These are phyloP conservation scores for Venturia oleaginea DNA, from an alignment of 2,329 filamentous ascomycete genomes.

Conservation along the genomic window DNA sequence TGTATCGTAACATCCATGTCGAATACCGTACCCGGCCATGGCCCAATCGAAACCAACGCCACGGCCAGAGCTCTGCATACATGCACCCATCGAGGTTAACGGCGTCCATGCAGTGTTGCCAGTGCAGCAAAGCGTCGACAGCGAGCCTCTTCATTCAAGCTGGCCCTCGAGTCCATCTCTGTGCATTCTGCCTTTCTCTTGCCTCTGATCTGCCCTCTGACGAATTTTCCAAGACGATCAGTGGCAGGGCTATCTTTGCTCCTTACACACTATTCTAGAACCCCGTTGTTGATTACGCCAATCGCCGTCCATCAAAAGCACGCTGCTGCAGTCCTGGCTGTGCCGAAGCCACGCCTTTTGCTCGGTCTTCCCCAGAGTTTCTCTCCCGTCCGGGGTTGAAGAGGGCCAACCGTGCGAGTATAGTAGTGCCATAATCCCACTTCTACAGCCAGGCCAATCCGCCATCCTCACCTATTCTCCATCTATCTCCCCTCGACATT, in stretches of 20 bases:
- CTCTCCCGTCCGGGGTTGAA: neutral
- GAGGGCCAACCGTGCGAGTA: conserved; percentile 1
- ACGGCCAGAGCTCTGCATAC: neutral
- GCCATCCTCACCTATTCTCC: too few species aligned
- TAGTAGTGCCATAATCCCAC: conserved; percentile 5
- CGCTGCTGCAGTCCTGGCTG: neutral
- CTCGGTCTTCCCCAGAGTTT: neutral
- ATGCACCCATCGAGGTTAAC: neutral
- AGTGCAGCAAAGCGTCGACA: neutral
- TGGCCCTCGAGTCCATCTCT: too few species aligned
- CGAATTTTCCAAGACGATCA: conserved; percentile 1
- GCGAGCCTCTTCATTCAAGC: too few species aligned
- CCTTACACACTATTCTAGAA: neutral
- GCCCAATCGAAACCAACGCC: neutral
- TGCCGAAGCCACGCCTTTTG: neutral
- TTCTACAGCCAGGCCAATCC: neutral
- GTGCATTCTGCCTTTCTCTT: neutral
- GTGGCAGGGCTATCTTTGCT: conserved; percentile 2
- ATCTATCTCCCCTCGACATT: too few species aligned
- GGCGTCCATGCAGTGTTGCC: neutral
- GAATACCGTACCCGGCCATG: neutral
- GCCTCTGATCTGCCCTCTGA: conserved; percentile 7
- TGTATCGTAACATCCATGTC: neutral
- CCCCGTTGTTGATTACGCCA: neutral
- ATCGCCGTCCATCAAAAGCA: neutral